Conservation (phyloP, 768 basidiomycete species). For the Asterophora parasitica region DNA sequence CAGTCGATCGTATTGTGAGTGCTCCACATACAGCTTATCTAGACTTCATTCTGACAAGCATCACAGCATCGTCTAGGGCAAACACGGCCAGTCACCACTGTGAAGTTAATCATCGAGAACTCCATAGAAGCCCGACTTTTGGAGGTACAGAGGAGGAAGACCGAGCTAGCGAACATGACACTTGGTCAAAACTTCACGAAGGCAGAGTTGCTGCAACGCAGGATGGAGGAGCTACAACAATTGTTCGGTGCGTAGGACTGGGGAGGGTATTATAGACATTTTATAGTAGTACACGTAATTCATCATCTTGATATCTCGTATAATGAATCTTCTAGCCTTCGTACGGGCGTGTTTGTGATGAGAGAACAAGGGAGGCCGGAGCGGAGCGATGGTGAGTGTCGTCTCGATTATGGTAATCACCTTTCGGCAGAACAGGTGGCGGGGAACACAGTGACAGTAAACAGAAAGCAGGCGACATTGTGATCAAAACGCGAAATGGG, state of each 20-base stretch:
- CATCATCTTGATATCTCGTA: conserved; percentile 11
- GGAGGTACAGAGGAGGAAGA: conserved; percentile 93
- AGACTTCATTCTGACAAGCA: background rate
- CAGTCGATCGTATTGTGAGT: conserved; percentile 93
- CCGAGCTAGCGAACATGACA: conserved; percentile 90
- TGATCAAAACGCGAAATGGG: conserved; percentile 67
- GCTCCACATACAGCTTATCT: background rate
- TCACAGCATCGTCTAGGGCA: conserved; percentile 92
- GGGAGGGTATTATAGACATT: conserved; percentile 24
- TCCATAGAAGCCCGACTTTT: conserved; percentile 91
- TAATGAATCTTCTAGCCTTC: too few species aligned
- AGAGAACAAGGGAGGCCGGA: too few species aligned
- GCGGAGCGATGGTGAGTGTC: too few species aligned
- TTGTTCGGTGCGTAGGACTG: conserved; percentile 47
- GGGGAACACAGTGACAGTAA: conserved; percentile 1
- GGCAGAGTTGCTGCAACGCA: conserved; percentile 78
- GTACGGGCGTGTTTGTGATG: too few species aligned
- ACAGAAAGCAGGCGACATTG: background rate
- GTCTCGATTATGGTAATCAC: conserved; percentile 14
- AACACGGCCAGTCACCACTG: conserved; percentile 82
- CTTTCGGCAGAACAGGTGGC: background rate
- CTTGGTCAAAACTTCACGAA: conserved; percentile 84
- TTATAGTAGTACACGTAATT: conserved; percentile 24
- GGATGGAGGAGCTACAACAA: conserved; percentile 82
- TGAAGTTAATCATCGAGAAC: conserved; percentile 91